Evolutionary conservation across 257 asterid species (phyloP).

Genomic region (Penstemon eatonii): DNA sequence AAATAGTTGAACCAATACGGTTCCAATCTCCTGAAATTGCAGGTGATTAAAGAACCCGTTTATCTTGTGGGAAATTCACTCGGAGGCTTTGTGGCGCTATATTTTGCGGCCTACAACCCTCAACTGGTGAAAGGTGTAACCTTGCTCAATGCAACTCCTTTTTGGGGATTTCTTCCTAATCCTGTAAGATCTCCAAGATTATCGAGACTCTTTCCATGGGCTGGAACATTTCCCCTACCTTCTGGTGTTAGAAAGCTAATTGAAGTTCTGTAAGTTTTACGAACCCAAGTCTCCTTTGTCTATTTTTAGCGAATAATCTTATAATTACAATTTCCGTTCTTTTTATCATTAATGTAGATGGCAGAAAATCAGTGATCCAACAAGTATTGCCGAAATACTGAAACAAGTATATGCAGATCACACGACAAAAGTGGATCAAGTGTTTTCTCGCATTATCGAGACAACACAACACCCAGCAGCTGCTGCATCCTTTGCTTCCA

Average conservation of each 20-base stretch:
- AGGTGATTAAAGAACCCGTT: constrained; percentile 91
- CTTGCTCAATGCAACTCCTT: constrained; percentile 89
- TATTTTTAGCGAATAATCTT: neutral
- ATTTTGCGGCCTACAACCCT: constrained; percentile 82
- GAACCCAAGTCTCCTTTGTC: neutral
- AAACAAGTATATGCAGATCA: constrained; percentile 92
- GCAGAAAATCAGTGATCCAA: constrained; percentile 91
- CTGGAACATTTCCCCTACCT: constrained; percentile 93
- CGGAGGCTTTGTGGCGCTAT: constrained; percentile 88
- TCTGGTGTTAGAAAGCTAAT: constrained; percentile 52
- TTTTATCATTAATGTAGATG: constrained; percentile 48
- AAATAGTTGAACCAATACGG: constrained; percentile 17
- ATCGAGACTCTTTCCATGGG: constrained; percentile 81
- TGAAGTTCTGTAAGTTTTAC: constrained; percentile 57
- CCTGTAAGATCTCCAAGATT: constrained; percentile 74
- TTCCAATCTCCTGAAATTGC: constrained; percentile 24
- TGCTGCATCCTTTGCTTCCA: constrained; percentile 89
- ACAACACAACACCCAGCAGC: constrained; percentile 93
- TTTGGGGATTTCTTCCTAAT: constrained; percentile 94
- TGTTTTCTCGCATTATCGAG: constrained; percentile 65
- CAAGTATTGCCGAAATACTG: constrained; percentile 70
- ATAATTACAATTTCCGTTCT: too few relatives aligned
- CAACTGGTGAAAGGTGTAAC: constrained; percentile 87
- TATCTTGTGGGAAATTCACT: constrained; percentile 94
- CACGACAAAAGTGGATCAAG: constrained; percentile 70